Base-by-base conservation (phyloP, 176 grass and related monocot genomes). In the barley (Hordeum vulgare) region DNA sequence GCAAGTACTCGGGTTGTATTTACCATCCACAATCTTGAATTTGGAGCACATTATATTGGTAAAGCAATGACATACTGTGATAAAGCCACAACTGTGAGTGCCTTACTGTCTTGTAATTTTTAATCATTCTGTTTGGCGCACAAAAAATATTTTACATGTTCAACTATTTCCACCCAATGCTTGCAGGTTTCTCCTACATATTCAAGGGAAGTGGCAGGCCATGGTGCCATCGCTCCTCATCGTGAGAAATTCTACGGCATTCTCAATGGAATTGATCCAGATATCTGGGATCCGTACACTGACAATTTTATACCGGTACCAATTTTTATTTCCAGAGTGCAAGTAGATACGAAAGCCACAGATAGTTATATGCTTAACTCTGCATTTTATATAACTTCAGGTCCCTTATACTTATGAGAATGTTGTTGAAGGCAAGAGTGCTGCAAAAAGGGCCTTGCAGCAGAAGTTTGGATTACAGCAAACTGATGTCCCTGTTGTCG, bases 11-110 rank as follows among this genome's bases (percentile, higher is more conserved):
- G 83, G 85, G 86, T 97, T 75, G 36, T 98, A 60, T 98, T 98
- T 71, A 98, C 95, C 21, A 98, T 98, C 72, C 95, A 98, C 60
- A 98, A 98, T 82, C 95, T 98, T 79, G 92, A 98, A 88, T 98
- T 94, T 76, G 95, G 95, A 60, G 82, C 88, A 27, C 88, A 91
- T 79, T 65, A 93, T 60, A 88, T 98, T 45, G 39, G 89, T 67
- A 93, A 81, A 93, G 92, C 95, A 56, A 93, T 98, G 92, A 37
- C 36, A 35, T 77, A 64, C 54, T 90, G 90, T 23, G 89, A 98
- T 61, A 95, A 95, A 84, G 92, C 95, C 56, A 95, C 96, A 58
- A 98, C 96, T 74, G 90, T 98, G 66, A 93, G 88, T 91, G 44
- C 44, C 63, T 40, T 21, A 45, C 31, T 79, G 4, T 79, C 41